These are phyloP conservation scores for Vigna angularis DNA, from an alignment of 306 rosid species.

Conservation along the genomic window DNA sequence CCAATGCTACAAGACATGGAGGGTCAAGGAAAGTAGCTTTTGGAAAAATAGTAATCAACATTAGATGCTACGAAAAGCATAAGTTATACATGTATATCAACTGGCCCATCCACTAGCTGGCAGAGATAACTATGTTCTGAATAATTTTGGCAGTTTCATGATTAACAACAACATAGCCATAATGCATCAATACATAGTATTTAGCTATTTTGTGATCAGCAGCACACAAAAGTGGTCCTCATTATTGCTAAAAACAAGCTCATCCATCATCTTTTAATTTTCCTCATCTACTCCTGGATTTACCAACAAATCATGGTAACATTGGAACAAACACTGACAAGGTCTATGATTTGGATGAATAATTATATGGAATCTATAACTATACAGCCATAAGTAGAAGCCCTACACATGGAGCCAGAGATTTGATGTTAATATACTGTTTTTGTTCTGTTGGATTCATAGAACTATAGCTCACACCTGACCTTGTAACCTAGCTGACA, in stretches of 20 bases:
- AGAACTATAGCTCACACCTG: slow-evolving; percentile 6
- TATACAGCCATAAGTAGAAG: slow-evolving; percentile 25
- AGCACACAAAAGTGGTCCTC: slow-evolving; percentile 17
- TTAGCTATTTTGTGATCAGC: slow-evolving; percentile 17
- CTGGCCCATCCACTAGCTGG: slow-evolving; percentile 41
- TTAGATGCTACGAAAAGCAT: slow-evolving; percentile 30
- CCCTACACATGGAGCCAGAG: neutral
- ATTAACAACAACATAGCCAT: slow-evolving; percentile 22
- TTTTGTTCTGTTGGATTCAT: slow-evolving; percentile 28
- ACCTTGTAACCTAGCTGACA: slow-evolving; percentile 31
- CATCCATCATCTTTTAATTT: neutral
- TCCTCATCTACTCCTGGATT: slow-evolving; percentile 17
- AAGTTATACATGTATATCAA: slow-evolving; percentile 1
- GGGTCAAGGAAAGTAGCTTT: slow-evolving; percentile 45
- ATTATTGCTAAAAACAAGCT: neutral
- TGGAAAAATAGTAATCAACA: slow-evolving; percentile 34
- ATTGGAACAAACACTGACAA: neutral
- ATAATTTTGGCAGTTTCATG: slow-evolving; percentile 19
- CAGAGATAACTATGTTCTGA: neutral
- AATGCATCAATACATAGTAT: slow-evolving; percentile 22
- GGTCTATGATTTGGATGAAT: neutral
- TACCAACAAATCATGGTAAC: neutral
- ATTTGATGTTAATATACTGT: neutral
- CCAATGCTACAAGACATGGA: slow-evolving; percentile 33
- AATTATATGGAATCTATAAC: neutral